Conservation (phyloP, 1,139 yeast species). For the Saccharomycopsis hybrid region DNA sequence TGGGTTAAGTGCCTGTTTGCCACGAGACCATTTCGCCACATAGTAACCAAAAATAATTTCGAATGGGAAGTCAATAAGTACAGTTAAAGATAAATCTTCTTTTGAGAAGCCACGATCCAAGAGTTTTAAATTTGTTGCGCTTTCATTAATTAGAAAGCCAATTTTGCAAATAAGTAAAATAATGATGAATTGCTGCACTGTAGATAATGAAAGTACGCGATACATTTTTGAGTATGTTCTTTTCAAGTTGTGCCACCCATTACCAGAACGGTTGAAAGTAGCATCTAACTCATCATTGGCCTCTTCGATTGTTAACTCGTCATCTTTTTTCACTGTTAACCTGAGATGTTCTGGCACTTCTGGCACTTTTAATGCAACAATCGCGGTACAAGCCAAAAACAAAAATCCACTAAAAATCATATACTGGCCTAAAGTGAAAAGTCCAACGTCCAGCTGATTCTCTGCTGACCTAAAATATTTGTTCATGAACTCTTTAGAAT, state of each 20-base stretch:
- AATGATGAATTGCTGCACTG: slow-evolving; percentile 67
- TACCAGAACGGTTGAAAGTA: slow-evolving; percentile 6
- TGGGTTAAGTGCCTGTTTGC: slow-evolving; percentile 64
- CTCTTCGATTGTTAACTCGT: slow-evolving; percentile 30
- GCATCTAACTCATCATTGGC: slow-evolving; percentile 25
- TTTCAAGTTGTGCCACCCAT: slow-evolving; percentile 29
- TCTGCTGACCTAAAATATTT: slow-evolving; percentile 66
- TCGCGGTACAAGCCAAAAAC: slow-evolving; percentile 60
- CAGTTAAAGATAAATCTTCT: slow-evolving; percentile 90
- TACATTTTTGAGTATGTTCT: slow-evolving; percentile 72
- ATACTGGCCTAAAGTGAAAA: slow-evolving; percentile 68
- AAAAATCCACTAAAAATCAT: slow-evolving; percentile 71
- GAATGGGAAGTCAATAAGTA: slow-evolving; percentile 90
- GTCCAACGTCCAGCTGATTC: slow-evolving; percentile 43
- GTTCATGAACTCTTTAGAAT: slow-evolving; percentile 89
- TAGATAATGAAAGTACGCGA: slow-evolving; percentile 66
- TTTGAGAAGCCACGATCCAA: slow-evolving; percentile 91
- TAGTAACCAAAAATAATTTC: slow-evolving; percentile 93
- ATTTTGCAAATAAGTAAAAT: slow-evolving; percentile 77
- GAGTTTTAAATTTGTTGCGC: slow-evolving; percentile 86
- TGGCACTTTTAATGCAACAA: slow-evolving; percentile 50
- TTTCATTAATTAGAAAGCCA: slow-evolving; percentile 94
- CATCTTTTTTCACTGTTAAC: slow-evolving; percentile 32
- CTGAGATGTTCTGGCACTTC: slow-evolving; percentile 58
- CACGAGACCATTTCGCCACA: slow-evolving; percentile 92